phyloP scores from a whole-genome alignment of 768 basidiomycete genomes.

The Lactifluus subvellereus region DNA sequence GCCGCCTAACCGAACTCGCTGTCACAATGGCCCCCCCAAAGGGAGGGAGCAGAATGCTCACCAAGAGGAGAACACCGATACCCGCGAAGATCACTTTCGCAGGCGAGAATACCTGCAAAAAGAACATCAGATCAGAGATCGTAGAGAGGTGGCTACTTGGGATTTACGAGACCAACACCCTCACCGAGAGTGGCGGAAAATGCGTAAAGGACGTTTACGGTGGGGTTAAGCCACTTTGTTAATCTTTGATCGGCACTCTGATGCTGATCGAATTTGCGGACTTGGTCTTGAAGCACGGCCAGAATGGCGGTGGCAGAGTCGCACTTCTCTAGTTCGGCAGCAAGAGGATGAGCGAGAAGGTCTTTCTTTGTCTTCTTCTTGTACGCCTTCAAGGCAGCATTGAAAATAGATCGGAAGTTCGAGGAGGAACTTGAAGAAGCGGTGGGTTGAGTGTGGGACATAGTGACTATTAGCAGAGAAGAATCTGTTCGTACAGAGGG shows the following conservation, averaged over 20 bases:
- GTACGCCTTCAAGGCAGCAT: background rate
- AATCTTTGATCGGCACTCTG: background rate
- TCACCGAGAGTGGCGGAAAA: background rate
- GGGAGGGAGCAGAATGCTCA: background rate
- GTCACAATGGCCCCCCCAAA: background rate
- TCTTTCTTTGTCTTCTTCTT: background rate
- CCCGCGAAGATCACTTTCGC: background rate
- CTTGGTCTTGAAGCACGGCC: background rate
- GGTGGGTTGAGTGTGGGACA: background rate
- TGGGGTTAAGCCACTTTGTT: background rate
- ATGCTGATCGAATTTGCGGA: background rate
- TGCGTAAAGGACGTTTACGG: background rate
- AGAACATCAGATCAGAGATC: background rate
- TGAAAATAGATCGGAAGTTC: background rate
- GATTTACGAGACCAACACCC: background rate
- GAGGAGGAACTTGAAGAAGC: background rate
- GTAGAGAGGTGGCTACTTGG: background rate
- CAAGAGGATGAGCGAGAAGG: background rate
- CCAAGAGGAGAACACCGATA: background rate
- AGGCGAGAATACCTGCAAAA: background rate
- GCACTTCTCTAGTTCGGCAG: background rate
- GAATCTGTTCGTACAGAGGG: no score
- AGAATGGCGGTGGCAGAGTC: background rate
- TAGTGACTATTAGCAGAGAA: background rate
- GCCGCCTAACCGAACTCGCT: background rate